Percentiles rank a stretch among this genome's conserved stretches.
These are phyloP conservation scores for Aureobasidium melanogenum DNA, from an alignment of 2,329 filamentous ascomycete genomes.

Conservation along the genomic window DNA sequence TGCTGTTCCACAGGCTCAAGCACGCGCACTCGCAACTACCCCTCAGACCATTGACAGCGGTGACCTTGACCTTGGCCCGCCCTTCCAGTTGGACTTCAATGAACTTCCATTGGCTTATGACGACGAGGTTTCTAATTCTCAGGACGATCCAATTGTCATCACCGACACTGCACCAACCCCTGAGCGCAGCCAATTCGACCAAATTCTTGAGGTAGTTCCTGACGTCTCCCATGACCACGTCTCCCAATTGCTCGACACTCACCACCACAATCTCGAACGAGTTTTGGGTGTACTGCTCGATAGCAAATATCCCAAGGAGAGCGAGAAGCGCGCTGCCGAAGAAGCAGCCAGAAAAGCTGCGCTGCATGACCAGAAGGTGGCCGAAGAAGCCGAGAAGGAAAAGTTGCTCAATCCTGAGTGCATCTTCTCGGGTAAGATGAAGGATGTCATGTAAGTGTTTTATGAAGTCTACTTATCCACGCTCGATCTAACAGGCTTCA, in stretches of 20 bases:
- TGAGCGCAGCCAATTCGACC: neutral
- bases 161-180: neutral
- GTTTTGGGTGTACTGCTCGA: constrained; percentile 24
- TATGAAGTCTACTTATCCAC: too few species aligned
- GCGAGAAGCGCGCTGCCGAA: constrained; percentile 16
- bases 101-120: neutral
- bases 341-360: constrained; percentile 20
- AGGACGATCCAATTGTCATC: neutral
- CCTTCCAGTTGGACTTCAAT: neutral
- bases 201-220: constrained; percentile 23
- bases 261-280: constrained; percentile 10
- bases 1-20: neutral
- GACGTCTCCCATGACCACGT: constrained; percentile 26
- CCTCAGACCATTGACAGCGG: neutral
- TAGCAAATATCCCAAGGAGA: constrained; percentile 15
- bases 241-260: constrained; percentile 18
- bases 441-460: constrained; percentile 9
- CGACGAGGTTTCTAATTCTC: neutral
- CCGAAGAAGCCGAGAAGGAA: constrained; percentile 18
- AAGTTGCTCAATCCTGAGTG: neutral
- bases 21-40: neutral
- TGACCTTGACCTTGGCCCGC: neutral
- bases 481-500: neutral
- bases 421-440: constrained; percentile 14
- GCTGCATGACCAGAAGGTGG: constrained; percentile 18